Evolutionary conservation across 371 early-diverging fungal genomes (phyloP), one percentile per base, ranked within the genome.

Genomic region (Blakeslea trispora): DNA sequence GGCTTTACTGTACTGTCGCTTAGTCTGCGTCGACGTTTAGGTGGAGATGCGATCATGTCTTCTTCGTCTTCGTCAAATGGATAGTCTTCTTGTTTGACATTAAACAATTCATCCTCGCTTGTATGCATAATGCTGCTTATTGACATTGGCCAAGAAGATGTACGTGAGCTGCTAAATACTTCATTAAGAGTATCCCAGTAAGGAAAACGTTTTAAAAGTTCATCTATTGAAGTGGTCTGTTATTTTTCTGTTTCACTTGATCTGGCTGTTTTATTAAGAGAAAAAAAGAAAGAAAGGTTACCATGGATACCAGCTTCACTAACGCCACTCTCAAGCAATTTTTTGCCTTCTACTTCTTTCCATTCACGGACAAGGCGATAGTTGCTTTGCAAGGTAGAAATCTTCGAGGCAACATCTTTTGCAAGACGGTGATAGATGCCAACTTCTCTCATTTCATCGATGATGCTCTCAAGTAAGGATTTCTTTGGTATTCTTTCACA

Each of bases 401-500:
- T 77, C 34, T 77, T 77, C 21, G 66, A 65, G 22, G 77, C 77
- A 0, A 77, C 71, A 45, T 77, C 77, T 49, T 77, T 77, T 0
- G 77, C 74, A 5, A 73, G 41, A 13, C 77, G 77, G 57, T 77
- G 77, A 45, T 73, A 64, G 21, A 77, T 77, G 14, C 74, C 77
- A 15, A 63, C 71, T 45, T 73, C 64, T 47, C 71, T 66, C 73
- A 77, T 71, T 41, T 64, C 57, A 35, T 77, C 77, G 45, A 77
- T 61, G 23, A 77, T 77, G 45, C 67, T 65, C 53, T 77, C 71
- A 10, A 77, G 56, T 17, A 77, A 48, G 21, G 71, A 51, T 49
- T 77, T 77, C 47, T 77, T 77, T 19, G 77, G 77, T 19, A 69
- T 77, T 21, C 77, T 64, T 51, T 72, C 76, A 50, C 69, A 64